A percentile compares a stretch with the other conserved stretches of the same genome.
phyloP scores from a whole-genome alignment of 2,329 filamentous ascomycete species.

The Phyllosticta paracitricarpa region DNA sequence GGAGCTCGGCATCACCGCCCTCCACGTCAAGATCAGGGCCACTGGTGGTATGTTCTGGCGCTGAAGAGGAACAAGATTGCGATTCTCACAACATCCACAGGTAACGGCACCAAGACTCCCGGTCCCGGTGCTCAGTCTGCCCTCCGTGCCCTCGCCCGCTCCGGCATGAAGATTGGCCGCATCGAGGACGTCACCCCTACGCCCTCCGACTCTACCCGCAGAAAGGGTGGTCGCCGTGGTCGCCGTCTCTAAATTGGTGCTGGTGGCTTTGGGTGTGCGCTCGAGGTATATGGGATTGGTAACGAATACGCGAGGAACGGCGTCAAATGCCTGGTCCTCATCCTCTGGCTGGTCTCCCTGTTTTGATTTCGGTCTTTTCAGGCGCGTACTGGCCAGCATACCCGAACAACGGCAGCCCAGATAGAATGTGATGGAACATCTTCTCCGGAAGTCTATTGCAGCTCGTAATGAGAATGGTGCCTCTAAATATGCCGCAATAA shows the following conservation, averaged over 20 bases:
- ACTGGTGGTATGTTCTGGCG: conserved; percentile 66
- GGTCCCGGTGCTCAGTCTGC: conserved; percentile 98
- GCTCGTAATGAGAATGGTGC: background rate
- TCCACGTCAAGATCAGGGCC: conserved; percentile 99
- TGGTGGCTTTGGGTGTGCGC: conserved; percentile 42
- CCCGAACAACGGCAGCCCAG: conserved; percentile 7
- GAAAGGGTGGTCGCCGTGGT: conserved; percentile 99
- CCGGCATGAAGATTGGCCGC: conserved; percentile 98
- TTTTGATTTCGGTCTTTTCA: conserved; percentile 10
- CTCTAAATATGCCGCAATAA: background rate
- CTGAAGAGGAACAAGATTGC: background rate
- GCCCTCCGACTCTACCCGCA: conserved; percentile 96
- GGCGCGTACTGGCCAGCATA: conserved; percentile 9
- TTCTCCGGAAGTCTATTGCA: background rate
- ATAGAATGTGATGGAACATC: conserved; percentile 4
- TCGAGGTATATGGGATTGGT: conserved; percentile 12
- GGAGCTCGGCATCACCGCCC: conserved; percentile 79
- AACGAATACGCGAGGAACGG: conserved; percentile 65
- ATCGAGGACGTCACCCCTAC: conserved; percentile 99
- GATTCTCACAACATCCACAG: conserved; percentile 31
- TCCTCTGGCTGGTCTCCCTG: conserved; percentile 43
- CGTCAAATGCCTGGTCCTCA: conserved; percentile 54
- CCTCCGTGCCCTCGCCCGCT: conserved; percentile 95
- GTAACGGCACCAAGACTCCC: conserved; percentile 99
- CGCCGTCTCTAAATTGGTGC: conserved; percentile 80